Evolutionary conservation across 805 yeast species (phyloP).

Genomic region (Maudiozyma pseudohumilis): DNA sequence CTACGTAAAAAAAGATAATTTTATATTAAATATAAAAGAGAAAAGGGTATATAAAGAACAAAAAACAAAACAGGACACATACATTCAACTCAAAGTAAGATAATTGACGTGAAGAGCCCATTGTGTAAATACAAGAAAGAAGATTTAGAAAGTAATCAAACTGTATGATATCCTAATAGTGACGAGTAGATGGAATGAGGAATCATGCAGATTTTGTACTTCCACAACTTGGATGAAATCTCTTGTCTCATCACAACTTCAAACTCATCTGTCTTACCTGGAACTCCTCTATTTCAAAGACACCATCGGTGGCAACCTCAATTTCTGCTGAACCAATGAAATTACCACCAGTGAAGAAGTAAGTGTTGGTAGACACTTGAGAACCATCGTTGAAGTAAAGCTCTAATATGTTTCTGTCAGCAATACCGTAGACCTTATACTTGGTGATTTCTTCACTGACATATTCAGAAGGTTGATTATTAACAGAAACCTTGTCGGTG

Average conservation of each 20-base stretch:
- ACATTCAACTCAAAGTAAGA: too few species aligned
- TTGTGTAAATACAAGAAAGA: too few species aligned
- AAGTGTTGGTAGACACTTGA: conserved; percentile 1
- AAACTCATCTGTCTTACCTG: background rate
- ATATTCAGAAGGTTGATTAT: conserved; percentile 1
- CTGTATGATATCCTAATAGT: too few species aligned
- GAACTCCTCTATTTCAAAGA: background rate
- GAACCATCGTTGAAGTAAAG: conserved; percentile 3
- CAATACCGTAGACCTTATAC: conserved; percentile 2
- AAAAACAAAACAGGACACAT: too few species aligned
- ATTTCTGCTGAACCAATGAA: background rate
- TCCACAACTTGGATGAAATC: too few species aligned
- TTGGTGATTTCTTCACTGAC: background rate
- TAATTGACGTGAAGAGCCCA: too few species aligned
- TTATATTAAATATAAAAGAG: too few species aligned
- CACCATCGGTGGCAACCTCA: background rate
- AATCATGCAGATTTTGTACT: too few species aligned
- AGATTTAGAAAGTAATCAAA: too few species aligned
- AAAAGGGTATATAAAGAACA: too few species aligned
- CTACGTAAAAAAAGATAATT: too few species aligned
- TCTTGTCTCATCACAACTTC: background rate
- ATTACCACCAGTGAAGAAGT: conserved; percentile 3
- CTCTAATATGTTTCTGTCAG: conserved; percentile 1
- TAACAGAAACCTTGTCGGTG: background rate
- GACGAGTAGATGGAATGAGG: too few species aligned